Conservation (phyloP, 1,284 basidiomycete species). For the Ganoderma lingzhi region DNA sequence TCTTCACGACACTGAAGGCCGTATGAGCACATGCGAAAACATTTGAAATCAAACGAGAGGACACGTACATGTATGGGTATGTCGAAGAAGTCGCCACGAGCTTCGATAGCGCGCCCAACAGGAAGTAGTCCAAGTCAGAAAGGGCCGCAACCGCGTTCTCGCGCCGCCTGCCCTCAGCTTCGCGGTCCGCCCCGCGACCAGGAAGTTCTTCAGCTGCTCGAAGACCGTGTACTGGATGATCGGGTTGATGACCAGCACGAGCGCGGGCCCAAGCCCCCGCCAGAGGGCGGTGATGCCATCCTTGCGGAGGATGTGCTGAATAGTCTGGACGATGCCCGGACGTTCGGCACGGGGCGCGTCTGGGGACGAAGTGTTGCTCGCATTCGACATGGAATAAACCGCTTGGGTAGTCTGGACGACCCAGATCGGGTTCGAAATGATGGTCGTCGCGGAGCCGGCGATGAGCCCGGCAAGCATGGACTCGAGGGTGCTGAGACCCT, state of each 20-base stretch:
- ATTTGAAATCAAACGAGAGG: not conserved
- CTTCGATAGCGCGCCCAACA: constrained; percentile 89
- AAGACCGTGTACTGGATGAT: constrained; percentile 92
- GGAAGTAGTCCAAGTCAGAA: constrained; percentile 88
- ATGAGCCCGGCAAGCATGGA: constrained; percentile 92
- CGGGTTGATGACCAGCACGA: constrained; percentile 95
- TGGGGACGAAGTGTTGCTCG: constrained; percentile 39
- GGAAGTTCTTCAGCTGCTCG: constrained; percentile 86
- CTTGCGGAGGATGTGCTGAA: constrained; percentile 77
- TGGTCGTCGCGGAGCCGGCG: constrained; percentile 87
- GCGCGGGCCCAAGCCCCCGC: constrained; percentile 95
- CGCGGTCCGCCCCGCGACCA: constrained; percentile 67
- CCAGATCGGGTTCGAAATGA: constrained; percentile 96
- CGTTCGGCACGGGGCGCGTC: constrained; percentile 50
- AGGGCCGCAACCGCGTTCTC: constrained; percentile 56
- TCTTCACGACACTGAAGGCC: constrained; percentile 78
- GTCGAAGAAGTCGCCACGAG: constrained; percentile 80
- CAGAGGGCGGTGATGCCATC: constrained; percentile 89
- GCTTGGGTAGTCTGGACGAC: constrained; percentile 94
- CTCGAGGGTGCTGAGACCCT: constrained; percentile 84
- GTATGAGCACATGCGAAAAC: no score
- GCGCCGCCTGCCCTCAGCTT: constrained; percentile 57
- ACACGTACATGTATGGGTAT: constrained; percentile 80
- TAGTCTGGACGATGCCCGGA: constrained; percentile 74
- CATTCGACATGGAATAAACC: constrained; percentile 60